Evolutionary conservation across 768 basidiomycete genomes (phyloP).

Genomic region (Myochromella boudieri): DNA sequence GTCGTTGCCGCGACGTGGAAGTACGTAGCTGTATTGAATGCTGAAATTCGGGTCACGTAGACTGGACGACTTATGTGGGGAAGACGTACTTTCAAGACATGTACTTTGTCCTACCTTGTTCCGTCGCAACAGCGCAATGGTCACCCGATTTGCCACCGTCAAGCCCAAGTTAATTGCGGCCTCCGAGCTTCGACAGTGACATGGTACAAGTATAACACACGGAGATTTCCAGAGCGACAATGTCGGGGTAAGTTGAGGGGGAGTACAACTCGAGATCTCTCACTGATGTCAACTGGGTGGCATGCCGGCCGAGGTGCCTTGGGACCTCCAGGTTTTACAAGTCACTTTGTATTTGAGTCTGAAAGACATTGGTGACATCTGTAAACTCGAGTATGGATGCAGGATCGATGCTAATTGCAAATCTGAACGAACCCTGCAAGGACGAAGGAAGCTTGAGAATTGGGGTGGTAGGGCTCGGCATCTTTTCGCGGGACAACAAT

Average conservation of each 20-base stretch:
- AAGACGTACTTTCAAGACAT: not conserved
- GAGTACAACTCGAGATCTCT: not conserved
- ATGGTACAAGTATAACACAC: not conserved
- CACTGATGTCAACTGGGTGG: conserved; percentile 11
- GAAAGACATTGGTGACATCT: conserved; percentile 6
- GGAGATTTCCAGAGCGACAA: not conserved
- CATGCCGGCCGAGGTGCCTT: conserved; percentile 11
- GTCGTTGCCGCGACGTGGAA: conserved; percentile 15
- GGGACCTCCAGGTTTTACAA: conserved; percentile 1
- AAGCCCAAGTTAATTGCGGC: not conserved
- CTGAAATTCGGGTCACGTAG: conserved; percentile 10
- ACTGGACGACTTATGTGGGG: not conserved
- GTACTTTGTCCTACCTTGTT: not conserved
- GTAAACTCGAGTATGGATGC: not conserved
- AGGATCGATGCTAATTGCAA: not conserved
- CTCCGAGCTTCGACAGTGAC: not conserved
- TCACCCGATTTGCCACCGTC: conserved; percentile 1
- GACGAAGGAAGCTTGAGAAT: conserved; percentile 1
- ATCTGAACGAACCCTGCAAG: conserved; percentile 1
- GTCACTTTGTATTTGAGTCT: no score
- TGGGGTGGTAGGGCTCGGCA: conserved; percentile 6
- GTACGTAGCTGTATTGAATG: conserved; percentile 5
- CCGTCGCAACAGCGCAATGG: not conserved
- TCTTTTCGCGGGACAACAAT: conserved; percentile 5
- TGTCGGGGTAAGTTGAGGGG: not conserved